These are phyloP conservation scores for Podospora bellae-mahoneyi DNA, from an alignment of 495 filamentous ascomycete species.

Conservation along the genomic window DNA sequence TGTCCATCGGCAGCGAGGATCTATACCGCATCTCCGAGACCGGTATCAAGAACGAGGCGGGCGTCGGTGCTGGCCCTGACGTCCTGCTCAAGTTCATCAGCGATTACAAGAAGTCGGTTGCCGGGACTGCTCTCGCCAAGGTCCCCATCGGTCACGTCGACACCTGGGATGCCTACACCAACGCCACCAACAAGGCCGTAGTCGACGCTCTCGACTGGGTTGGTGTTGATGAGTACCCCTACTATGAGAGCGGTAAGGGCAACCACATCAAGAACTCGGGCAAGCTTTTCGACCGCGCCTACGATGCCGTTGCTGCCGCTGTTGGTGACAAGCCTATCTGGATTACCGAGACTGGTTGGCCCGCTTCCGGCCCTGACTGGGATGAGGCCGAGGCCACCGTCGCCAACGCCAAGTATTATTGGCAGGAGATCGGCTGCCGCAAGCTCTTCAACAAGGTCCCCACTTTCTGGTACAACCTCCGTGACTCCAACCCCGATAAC, in stretches of 20 bases:
- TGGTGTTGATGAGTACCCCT: conserved; percentile 52
- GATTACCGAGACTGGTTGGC: conserved; percentile 55
- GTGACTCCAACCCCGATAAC: conserved; percentile 47
- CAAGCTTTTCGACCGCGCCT: conserved; percentile 42
- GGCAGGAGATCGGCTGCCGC: conserved; percentile 67
- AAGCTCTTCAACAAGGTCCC: conserved; percentile 60
- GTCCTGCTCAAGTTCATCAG: conserved; percentile 47
- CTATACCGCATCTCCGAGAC: conserved; percentile 49
- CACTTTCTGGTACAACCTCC: conserved; percentile 60
- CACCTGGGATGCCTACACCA: conserved; percentile 49
- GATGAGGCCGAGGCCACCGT: conserved; percentile 56
- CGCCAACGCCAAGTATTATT: conserved; percentile 67
- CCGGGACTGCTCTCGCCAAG: conserved; percentile 28
- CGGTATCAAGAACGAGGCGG: conserved; percentile 41
- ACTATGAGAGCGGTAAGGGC: conserved; percentile 47
- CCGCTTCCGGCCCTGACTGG: conserved; percentile 40
- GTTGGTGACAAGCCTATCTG: conserved; percentile 46
- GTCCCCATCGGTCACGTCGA: conserved; percentile 52
- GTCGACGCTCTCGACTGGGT: conserved; percentile 49
- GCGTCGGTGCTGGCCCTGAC: conserved; percentile 42
- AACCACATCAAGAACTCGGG: conserved; percentile 44
- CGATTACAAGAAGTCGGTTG: conserved; percentile 42
- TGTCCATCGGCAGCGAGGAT: conserved; percentile 53
- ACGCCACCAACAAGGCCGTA: conserved; percentile 46
- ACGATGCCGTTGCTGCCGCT: conserved; percentile 30